A percentile compares a stretch with the other conserved stretches of the same genome.
phyloP scores from a whole-genome alignment of 2,329 filamentous ascomycete species.

The Claviceps purpurea region DNA sequence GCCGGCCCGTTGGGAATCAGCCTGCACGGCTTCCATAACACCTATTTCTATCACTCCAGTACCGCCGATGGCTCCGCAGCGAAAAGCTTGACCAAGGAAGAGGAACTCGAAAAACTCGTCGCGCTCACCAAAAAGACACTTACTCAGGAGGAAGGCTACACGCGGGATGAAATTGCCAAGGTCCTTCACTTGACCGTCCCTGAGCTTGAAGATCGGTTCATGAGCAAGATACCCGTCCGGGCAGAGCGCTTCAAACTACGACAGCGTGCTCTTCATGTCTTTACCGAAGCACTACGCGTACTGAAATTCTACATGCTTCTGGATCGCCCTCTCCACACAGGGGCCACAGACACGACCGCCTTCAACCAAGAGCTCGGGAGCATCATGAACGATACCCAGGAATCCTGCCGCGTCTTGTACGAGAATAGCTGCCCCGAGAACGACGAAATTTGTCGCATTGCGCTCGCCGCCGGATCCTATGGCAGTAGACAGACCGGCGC shows the following conservation, averaged over 20 bases:
- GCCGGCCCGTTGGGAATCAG: constrained; percentile 71
- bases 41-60: constrained; percentile 50
- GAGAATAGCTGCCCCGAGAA: constrained; percentile 88
- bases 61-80: constrained; percentile 26
- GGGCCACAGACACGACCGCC: constrained; percentile 36
- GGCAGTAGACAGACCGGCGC: constrained; percentile 83
- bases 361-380: constrained; percentile 62
- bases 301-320: constrained; percentile 70
- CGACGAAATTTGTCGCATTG: constrained; percentile 76
- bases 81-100: constrained; percentile 32
- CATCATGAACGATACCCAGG: constrained; percentile 81
- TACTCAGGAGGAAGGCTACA: constrained; percentile 70
- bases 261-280: constrained; percentile 82
- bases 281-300: constrained; percentile 76
- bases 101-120: constrained; percentile 64
- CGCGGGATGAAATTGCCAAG: constrained; percentile 67
- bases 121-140: constrained; percentile 58
- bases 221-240: constrained; percentile 78
- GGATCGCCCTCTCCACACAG: constrained; percentile 30
- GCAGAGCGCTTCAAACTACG: constrained; percentile 78
- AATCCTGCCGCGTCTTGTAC: constrained; percentile 73
- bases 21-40: constrained; percentile 75
- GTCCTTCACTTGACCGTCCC: constrained; percentile 55
- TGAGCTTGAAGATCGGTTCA: constrained; percentile 65
- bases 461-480: constrained; percentile 63